phyloP scores from a whole-genome alignment of 1,139 yeast genomes.

The Zhuliangozyma parablackwelliae region DNA sequence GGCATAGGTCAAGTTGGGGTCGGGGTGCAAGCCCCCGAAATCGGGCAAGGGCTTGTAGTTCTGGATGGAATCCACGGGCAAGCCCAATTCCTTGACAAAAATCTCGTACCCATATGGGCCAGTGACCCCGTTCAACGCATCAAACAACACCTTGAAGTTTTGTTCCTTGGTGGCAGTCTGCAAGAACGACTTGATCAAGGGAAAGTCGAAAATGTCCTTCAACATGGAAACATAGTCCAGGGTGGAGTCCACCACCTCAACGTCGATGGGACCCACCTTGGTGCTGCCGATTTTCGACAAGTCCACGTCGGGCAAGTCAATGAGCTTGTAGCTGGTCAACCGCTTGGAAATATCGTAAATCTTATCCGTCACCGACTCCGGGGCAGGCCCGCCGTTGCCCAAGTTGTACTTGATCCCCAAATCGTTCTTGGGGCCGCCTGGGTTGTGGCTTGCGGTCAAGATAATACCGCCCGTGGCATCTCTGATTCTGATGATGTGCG shows the following conservation, averaged over 20 bases:
- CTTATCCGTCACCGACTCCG: slow-evolving; percentile 86
- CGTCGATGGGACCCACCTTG: slow-evolving; percentile 51
- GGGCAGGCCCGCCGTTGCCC: slow-evolving; percentile 98
- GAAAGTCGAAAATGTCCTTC: slow-evolving; percentile 86
- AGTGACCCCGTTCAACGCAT: slow-evolving; percentile 91
- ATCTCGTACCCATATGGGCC: slow-evolving; percentile 92
- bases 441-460: slow-evolving; percentile 94
- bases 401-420: slow-evolving; percentile 94
- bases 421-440: slow-evolving; percentile 95
- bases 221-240: slow-evolving; percentile 72
- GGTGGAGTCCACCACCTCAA: slow-evolving; percentile 83
- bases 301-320: slow-evolving; percentile 59
- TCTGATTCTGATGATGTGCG: slow-evolving; percentile 78
- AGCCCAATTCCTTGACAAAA: slow-evolving; percentile 79
- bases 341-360: slow-evolving; percentile 68
- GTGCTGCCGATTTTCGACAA: slow-evolving; percentile 52
- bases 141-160: slow-evolving; percentile 74
- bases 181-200: slow-evolving; percentile 70
- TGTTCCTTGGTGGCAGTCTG: slow-evolving; percentile 36
- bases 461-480: slow-evolving; percentile 92
- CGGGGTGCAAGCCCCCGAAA: slow-evolving; percentile 97
- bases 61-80: slow-evolving; percentile 68
- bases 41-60: slow-evolving; percentile 78
- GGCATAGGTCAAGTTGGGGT: slow-evolving; percentile 95
- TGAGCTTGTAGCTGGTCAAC: slow-evolving; percentile 55